Conservation (phyloP, 495 filamentous ascomycete genomes). For the Aspergillus baeticus region DNA sequence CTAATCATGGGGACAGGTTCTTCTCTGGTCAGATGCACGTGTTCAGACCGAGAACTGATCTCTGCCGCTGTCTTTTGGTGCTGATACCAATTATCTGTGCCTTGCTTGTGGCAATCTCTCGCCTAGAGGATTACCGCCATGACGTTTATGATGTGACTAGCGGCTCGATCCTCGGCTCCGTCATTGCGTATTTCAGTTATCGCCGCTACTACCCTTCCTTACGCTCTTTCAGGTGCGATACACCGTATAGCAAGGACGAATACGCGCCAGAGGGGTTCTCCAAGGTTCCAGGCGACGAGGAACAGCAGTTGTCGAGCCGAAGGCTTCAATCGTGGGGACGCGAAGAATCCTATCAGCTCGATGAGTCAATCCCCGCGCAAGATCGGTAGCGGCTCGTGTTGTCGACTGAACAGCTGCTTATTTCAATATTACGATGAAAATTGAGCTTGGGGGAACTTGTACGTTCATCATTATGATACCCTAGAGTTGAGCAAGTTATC, state of each 20-base stretch:
- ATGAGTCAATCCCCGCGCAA: slow-evolving; percentile 13
- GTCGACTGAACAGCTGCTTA: neutral
- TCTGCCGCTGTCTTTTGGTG: slow-evolving; percentile 58
- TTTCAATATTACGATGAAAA: neutral
- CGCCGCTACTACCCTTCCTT: slow-evolving; percentile 64
- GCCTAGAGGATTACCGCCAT: slow-evolving; percentile 91
- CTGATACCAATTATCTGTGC: slow-evolving; percentile 74
- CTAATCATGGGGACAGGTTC: slow-evolving; percentile 46
- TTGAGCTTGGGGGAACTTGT: neutral
- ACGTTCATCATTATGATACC: slow-evolving; percentile 15
- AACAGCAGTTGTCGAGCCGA: slow-evolving; percentile 28
- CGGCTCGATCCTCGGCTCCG: slow-evolving; percentile 71
- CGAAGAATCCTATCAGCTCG: slow-evolving; percentile 30
- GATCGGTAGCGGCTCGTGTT: slow-evolving; percentile 3
- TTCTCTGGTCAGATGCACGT: slow-evolving; percentile 76
- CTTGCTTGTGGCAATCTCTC: slow-evolving; percentile 82
- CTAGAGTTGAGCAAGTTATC: neutral
- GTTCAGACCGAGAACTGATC: slow-evolving; percentile 71
- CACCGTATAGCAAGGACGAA: slow-evolving; percentile 52
- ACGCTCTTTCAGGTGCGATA: slow-evolving; percentile 47
- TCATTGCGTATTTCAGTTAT: slow-evolving; percentile 80
- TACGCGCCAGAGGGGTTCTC: slow-evolving; percentile 35
- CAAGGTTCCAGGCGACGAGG: slow-evolving; percentile 51
- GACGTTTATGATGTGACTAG: slow-evolving; percentile 88
- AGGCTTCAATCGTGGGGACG: slow-evolving; percentile 6